These are phyloP conservation scores for Suillus discolor DNA, from an alignment of 768 basidiomycete genomes.

Conservation along the genomic window DNA sequence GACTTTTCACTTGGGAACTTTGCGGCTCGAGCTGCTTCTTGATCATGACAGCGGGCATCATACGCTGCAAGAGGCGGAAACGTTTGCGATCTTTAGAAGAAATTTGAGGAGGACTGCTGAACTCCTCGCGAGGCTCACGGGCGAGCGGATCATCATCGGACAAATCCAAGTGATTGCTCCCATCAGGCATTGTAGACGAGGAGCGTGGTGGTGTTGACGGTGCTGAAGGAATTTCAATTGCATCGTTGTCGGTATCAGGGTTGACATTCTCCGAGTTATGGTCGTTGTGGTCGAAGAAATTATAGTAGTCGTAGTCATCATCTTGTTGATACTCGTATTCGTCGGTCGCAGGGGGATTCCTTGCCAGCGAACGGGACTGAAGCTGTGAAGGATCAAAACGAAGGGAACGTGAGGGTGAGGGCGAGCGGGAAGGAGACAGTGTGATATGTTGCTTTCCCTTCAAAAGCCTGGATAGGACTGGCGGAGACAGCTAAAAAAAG, in stretches of 20 bases:
- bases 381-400: slow-evolving; percentile 12
- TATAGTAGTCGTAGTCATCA: slow-evolving; percentile 17
- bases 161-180: slow-evolving; percentile 16
- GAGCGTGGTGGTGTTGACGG: slow-evolving; percentile 15
- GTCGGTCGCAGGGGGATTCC: neutral
- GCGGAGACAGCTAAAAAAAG: neutral
- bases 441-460: neutral
- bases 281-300: slow-evolving; percentile 9
- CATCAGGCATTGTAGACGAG: slow-evolving; percentile 5
- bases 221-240: slow-evolving; percentile 17
- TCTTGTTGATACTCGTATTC: slow-evolving; percentile 17
- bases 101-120: slow-evolving; percentile 21
- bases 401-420: slow-evolving; percentile 13
- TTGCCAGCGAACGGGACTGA: neutral
- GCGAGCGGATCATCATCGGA: neutral
- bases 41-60: slow-evolving; percentile 61
- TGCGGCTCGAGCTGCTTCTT: slow-evolving; percentile 30
- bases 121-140: slow-evolving; percentile 10
- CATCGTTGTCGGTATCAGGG: neutral
- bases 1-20: neutral
- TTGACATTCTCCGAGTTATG: neutral
- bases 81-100: slow-evolving; percentile 36
- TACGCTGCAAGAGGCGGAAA: slow-evolving; percentile 42
- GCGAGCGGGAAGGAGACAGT: slow-evolving; percentile 8
- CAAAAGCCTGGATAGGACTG: neutral